phyloP scores from a whole-genome alignment of 805 yeast species.

The Yamadazyma olivae region DNA sequence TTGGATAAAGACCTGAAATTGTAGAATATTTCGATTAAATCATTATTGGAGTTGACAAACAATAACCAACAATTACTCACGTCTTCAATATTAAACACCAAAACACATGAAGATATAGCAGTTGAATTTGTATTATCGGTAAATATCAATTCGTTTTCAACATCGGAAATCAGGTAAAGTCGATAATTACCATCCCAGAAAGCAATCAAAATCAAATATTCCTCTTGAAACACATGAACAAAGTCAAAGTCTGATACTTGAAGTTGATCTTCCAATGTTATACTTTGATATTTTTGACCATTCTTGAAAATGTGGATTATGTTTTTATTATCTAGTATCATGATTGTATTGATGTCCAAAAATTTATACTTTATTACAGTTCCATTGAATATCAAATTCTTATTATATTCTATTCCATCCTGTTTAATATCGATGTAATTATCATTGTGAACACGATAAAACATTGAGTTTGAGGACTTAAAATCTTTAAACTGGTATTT shows the following conservation, averaged over 20 bases:
- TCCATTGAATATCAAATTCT: background rate
- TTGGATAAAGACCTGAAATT: conserved; percentile 5
- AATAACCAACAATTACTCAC: conserved; percentile 11
- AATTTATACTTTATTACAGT: conserved; percentile 2
- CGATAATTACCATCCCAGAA: conserved; percentile 16
- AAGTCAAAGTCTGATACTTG: conserved; percentile 14
- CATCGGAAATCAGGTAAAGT: conserved; percentile 8
- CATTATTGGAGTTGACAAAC: conserved; percentile 14
- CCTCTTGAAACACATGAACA: conserved; percentile 3
- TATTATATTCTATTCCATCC: conserved; percentile 1
- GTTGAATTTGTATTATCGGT: conserved; percentile 1
- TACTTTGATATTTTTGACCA: conserved; percentile 1
- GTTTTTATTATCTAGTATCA: conserved; percentile 6
- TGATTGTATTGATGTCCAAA: conserved; percentile 2
- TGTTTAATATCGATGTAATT: background rate
- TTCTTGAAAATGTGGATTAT: background rate
- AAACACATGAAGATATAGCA: conserved; percentile 13
- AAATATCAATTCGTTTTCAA: conserved; percentile 2
- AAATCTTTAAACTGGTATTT: background rate
- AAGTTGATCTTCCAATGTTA: background rate
- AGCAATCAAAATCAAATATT: conserved; percentile 9
- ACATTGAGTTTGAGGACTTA: background rate
- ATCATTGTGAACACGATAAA: background rate
- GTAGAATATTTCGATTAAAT: conserved; percentile 11
- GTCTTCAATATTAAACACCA: conserved; percentile 5